Base-by-base conservation (phyloP, 768 basidiomycete species). In the Serendipita sp. region DNA sequence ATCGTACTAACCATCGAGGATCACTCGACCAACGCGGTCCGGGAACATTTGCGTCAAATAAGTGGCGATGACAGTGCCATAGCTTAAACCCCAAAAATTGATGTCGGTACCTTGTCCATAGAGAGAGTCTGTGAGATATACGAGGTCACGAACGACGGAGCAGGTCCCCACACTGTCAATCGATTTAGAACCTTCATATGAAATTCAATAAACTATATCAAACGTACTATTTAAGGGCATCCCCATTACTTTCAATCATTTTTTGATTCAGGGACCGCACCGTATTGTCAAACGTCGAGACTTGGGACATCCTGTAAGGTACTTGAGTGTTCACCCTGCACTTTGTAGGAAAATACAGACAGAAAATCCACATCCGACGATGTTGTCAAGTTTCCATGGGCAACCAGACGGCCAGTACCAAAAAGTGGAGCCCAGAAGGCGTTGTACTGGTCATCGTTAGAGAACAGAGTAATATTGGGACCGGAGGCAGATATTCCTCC, bases 41-140 rank as follows among this genome's bases (percentile, higher is more conserved):
- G 65, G 65, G 47, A 66, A 66, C 65, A 66, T 66, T 44, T 63
- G 47, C 11, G 63, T 64, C 13, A 66, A 38, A 38, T 66, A 66
- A n/a, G 41, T 35, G 16, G 44, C 65, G n/a, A 66, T 47, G 41
- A 64, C 45, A 18, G 60, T 63, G 28, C 65, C 65, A 44, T 66
- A 66, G 30, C 56, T 60, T 11, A 32, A n/a, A 30, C 56, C 56
- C 24, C 35, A 60, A n/a, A 60, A 60, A 37, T 60, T 60, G 24
- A 60, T 35, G 32, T 60, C 56, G 24, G 56, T 28, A 10, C 56
- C 56, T 37, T 30, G 10, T 5, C 56, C 56, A 28, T 60, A 60
- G 16, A 60, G 24, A 30, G 56, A 30, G 56, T 60, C 56, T 10
- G 34, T 37, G 10, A 60, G 56, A n/a, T 38, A 30, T 32, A 60